Percentiles rank a stretch among this genome's conserved stretches.
phyloP scores from a whole-genome alignment of 2,329 filamentous ascomycete species.

The Podosphaera fusca region DNA sequence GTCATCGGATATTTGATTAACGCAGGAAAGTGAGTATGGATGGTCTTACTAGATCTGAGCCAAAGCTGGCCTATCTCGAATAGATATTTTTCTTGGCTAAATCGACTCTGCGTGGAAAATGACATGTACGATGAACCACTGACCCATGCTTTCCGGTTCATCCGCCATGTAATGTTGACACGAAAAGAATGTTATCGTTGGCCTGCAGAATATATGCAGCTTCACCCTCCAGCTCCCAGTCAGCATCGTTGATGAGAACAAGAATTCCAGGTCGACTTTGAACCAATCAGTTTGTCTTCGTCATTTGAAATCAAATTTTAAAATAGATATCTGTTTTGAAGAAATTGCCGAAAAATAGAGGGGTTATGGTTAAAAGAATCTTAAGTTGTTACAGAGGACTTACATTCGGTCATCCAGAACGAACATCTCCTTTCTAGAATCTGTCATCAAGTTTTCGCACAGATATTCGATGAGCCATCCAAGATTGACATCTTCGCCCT shows the following conservation, averaged over 20 bases:
- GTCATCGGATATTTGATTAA: no score
- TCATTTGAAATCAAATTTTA: slow-evolving; percentile 20
- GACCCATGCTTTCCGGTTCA: slow-evolving; percentile 19
- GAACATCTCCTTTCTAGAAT: slow-evolving; percentile 69
- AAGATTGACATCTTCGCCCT: slow-evolving; percentile 41
- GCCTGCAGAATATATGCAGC: slow-evolving; percentile 65
- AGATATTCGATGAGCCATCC: slow-evolving; percentile 58
- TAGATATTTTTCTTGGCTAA: no score
- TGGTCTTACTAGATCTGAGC: no score
- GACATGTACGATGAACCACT: no score
- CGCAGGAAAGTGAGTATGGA: no score
- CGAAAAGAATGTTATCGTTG: slow-evolving; percentile 79
- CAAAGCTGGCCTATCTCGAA: no score
- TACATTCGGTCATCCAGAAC: slow-evolving; percentile 74
- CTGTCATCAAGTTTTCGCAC: slow-evolving; percentile 63
- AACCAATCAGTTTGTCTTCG: no score
- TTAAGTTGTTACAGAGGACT: slow-evolving; percentile 15
- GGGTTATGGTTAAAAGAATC: not conserved
- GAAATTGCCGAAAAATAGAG: not conserved
- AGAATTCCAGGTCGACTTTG: slow-evolving; percentile 68
- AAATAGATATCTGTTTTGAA: not conserved
- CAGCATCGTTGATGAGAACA: slow-evolving; percentile 88
- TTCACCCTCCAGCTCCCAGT: slow-evolving; percentile 96
- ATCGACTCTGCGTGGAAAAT: no score
- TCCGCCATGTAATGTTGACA: slow-evolving; percentile 87